A percentile compares a stretch with the other conserved stretches of the same genome.
Conservation (phyloP, 495 filamentous ascomycete genomes). For the Elasticomyces elasticus region DNA sequence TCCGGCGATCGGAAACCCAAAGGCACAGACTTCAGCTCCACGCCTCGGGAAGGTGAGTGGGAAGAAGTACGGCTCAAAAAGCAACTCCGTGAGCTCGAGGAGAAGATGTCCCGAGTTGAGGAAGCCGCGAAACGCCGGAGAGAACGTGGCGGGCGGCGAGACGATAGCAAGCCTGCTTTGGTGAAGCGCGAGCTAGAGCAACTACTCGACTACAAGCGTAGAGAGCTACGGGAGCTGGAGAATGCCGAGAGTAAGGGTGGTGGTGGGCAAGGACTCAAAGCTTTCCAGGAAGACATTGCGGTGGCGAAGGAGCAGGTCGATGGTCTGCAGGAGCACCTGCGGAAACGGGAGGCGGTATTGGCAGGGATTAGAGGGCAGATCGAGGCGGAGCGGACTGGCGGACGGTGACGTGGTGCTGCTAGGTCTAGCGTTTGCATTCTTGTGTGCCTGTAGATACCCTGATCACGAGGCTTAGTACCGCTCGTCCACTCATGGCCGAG, state of each 20-base stretch:
- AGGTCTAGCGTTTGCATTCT: not conserved
- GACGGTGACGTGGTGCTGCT: not conserved
- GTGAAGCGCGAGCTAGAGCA: slow-evolving; percentile 91
- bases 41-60: slow-evolving; percentile 64
- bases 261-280: slow-evolving; percentile 36
- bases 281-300: slow-evolving; percentile 40
- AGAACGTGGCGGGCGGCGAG: slow-evolving; percentile 41
- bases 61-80: slow-evolving; percentile 92
- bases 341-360: slow-evolving; percentile 41
- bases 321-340: slow-evolving; percentile 35
- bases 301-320: slow-evolving; percentile 38
- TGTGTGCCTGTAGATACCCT: not conserved
- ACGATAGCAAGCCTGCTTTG: slow-evolving; percentile 62
- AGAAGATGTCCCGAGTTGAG: slow-evolving; percentile 68
- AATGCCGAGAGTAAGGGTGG: slow-evolving; percentile 30
- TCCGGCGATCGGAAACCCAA: slow-evolving; percentile 66
- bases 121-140: slow-evolving; percentile 47
- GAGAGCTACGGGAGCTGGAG: slow-evolving; percentile 46
- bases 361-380: slow-evolving; percentile 42
- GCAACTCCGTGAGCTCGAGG: slow-evolving; percentile 77
- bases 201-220: slow-evolving; percentile 69
- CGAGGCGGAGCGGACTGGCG: slow-evolving; percentile 44
- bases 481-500: too few species aligned
- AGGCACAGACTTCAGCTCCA: slow-evolving; percentile 72
- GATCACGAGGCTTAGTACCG: slow-evolving; percentile 1